Percentiles rank a stretch among this genome's conserved stretches.
These are phyloP conservation scores for Pythium dissotocum DNA, from an alignment of 352 stramenopile genomes.

Conservation along the genomic window DNA sequence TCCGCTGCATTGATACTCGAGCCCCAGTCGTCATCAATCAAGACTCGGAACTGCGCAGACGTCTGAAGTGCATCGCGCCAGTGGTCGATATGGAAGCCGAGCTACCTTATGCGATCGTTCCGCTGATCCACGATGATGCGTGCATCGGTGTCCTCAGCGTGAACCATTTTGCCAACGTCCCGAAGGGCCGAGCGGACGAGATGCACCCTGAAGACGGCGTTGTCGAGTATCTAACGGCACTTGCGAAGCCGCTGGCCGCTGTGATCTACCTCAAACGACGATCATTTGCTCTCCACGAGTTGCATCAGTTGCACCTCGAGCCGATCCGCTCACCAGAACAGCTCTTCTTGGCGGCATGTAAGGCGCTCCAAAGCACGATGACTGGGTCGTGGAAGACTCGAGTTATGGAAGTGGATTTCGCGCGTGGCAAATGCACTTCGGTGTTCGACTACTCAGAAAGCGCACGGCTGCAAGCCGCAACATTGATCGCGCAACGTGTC, in stretches of 20 bases:
- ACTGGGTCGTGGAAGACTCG: constrained; percentile 58
- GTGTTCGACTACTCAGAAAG: constrained; percentile 61
- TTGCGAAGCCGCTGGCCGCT: constrained; percentile 44
- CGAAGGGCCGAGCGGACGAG: constrained; percentile 62
- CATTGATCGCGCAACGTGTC: constrained; percentile 25
- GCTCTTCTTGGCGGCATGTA: constrained; percentile 45
- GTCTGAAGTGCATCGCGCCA: constrained; percentile 31
- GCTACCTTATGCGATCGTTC: constrained; percentile 64
- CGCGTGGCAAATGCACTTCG: constrained; percentile 43
- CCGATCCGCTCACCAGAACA: constrained; percentile 58
- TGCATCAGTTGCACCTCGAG: constrained; percentile 40
- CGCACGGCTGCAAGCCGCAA: constrained; percentile 21
- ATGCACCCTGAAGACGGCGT: constrained; percentile 62
- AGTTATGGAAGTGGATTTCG: constrained; percentile 54
- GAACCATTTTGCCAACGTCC: constrained; percentile 51
- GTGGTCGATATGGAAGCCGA: constrained; percentile 5
- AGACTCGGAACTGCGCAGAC: constrained; percentile 33
- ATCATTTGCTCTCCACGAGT: constrained; percentile 45
- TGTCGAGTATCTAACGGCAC: constrained; percentile 45
- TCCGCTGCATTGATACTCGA: constrained; percentile 52
- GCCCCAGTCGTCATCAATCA: constrained; percentile 38
- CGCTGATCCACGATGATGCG: constrained; percentile 67
- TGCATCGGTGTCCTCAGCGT: constrained; percentile 62
- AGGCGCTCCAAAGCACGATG: constrained; percentile 46
- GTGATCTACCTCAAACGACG: constrained; percentile 68